These are phyloP conservation scores for Mycena albidolilacea DNA, from an alignment of 768 basidiomycete species.

Conservation along the genomic window DNA sequence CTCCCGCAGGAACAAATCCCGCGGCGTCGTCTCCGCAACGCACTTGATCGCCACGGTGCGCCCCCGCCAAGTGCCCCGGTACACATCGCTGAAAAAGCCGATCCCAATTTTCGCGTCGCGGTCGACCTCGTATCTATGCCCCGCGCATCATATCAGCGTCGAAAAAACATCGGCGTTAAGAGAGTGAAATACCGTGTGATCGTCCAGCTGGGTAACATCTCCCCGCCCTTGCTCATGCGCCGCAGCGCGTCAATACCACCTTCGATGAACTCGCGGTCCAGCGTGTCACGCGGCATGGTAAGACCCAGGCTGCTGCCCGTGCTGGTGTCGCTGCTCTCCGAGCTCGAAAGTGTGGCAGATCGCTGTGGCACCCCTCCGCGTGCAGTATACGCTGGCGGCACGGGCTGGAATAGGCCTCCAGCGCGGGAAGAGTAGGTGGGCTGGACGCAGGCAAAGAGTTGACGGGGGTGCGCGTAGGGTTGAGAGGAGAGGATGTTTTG, in stretches of 20 bases:
- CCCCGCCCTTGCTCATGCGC: constrained; percentile 67
- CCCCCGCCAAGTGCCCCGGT: constrained; percentile 78
- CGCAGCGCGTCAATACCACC: constrained; percentile 79
- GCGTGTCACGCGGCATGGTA: constrained; percentile 54
- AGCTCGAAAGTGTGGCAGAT: constrained; percentile 36
- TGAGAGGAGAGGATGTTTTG: constrained; percentile 36
- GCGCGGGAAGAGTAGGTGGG: constrained; percentile 32
- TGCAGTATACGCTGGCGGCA: constrained; percentile 31
- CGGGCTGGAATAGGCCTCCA: not conserved
- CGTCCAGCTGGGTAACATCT: constrained; percentile 78
- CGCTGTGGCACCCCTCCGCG: constrained; percentile 21
- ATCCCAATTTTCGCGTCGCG: constrained; percentile 77
- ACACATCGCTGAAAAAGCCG: constrained; percentile 87
- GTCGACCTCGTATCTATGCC: constrained; percentile 78
- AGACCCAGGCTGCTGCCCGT: constrained; percentile 5
- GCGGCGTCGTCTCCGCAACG: constrained; percentile 71
- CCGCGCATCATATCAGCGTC: constrained; percentile 18
- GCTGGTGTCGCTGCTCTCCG: constrained; percentile 28
- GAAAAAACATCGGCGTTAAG: not conserved
- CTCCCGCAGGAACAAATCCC: constrained; percentile 77
- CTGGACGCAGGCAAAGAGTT: constrained; percentile 31
- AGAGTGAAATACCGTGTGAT: constrained; percentile 68
- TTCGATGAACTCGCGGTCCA: constrained; percentile 81
- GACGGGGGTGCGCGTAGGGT: constrained; percentile 30
- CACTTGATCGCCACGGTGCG: constrained; percentile 81